phyloP scores from a whole-genome alignment of 768 basidiomycete genomes.

The Melanogaster broomeanus region DNA sequence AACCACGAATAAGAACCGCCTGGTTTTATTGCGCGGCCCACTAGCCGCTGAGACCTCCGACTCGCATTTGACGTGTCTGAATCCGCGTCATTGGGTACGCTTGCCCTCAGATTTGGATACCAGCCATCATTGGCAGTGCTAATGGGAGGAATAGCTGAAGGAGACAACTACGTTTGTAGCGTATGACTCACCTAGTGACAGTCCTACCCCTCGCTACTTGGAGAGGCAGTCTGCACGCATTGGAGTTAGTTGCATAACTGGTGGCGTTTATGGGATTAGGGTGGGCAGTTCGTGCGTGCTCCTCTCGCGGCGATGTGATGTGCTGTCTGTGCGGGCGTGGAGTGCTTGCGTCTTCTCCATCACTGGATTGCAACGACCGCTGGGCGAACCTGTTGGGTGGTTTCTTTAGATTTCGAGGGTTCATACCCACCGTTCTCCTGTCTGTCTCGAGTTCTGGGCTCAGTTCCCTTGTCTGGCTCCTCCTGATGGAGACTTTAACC shows the following conservation, averaged over 20 bases:
- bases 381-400: neutral
- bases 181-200: constrained; percentile 13
- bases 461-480: neutral
- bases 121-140: constrained; percentile 9
- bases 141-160: neutral
- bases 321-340: constrained; percentile 22
- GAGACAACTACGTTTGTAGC: neutral
- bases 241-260: neutral
- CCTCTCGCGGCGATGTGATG: neutral
- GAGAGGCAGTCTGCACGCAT: constrained; percentile 12
- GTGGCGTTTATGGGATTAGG: neutral
- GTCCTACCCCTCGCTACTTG: constrained; percentile 16
- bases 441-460: neutral
- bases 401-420: neutral
- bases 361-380: neutral
- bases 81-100: constrained; percentile 8
- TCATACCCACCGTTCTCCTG: neutral
- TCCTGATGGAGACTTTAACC: neutral
- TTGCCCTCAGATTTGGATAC: constrained; percentile 11
- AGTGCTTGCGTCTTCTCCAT: constrained; percentile 20
- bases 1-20: constrained; percentile 11
- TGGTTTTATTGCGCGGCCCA: constrained; percentile 1
- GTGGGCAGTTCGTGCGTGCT: neutral
- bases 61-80: constrained; percentile 20
- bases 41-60: constrained; percentile 12